These are phyloP conservation scores for Ogataea trehaloabstinens DNA, from an alignment of 805 yeast genomes.

Conservation along the genomic window DNA sequence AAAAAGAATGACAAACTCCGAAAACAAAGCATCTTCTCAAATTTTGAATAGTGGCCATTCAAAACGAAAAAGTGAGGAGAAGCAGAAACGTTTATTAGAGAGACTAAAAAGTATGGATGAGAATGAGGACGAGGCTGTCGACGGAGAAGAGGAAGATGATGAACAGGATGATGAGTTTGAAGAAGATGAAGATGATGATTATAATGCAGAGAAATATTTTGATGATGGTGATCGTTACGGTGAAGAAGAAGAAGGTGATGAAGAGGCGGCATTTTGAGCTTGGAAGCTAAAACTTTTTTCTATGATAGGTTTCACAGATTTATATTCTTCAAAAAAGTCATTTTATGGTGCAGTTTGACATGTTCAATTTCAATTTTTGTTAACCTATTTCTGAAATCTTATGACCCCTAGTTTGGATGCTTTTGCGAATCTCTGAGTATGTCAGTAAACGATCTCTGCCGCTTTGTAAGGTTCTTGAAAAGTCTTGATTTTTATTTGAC, in stretches of 20 bases:
- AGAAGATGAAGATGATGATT: slow-evolving; percentile 75
- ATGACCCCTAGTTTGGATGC: no score
- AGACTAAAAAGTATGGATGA: slow-evolving; percentile 35
- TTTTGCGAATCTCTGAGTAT: slow-evolving; percentile 23
- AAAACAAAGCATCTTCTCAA: background rate
- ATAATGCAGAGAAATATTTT: slow-evolving; percentile 76
- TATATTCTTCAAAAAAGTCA: no score
- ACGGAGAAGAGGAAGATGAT: slow-evolving; percentile 46
- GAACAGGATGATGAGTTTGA: slow-evolving; percentile 69
- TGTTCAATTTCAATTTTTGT: no score
- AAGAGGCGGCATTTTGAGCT: slow-evolving; percentile 65
- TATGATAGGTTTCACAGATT: slow-evolving; percentile 8
- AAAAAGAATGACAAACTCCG: background rate
- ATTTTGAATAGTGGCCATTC: slow-evolving; percentile 20
- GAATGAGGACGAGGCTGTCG: slow-evolving; percentile 43
- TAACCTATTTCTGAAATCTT: no score
- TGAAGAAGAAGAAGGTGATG: slow-evolving; percentile 60
- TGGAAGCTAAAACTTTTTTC: background rate
- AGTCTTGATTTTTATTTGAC: background rate
- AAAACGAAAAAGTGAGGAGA: slow-evolving; percentile 27
- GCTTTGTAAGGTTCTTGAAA: no score
- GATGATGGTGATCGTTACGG: slow-evolving; percentile 68
- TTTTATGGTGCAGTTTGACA: no score
- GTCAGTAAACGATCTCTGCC: slow-evolving; percentile 8
- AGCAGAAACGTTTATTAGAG: slow-evolving; percentile 30